Evolutionary conservation across 1,284 basidiomycete species (phyloP), one percentile per base, ranked within the genome.

Genomic region (Xanthoconium separans): DNA sequence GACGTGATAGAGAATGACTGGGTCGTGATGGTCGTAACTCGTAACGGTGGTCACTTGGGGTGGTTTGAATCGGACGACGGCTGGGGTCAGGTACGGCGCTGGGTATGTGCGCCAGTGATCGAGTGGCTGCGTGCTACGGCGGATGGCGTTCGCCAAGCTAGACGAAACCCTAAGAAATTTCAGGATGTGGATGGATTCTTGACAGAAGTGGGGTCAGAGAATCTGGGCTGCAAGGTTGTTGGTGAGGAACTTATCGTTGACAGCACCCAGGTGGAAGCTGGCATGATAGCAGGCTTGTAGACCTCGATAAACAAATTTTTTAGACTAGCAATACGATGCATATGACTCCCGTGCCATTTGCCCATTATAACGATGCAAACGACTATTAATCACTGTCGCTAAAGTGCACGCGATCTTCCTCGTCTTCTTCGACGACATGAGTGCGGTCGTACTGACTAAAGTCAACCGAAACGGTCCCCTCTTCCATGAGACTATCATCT

Each of bases 11-110:
- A 76, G 12, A 90, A 87, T 55, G 73, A 75, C 2, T 83, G 85
- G 68, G 82, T 93, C 12, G 80, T 86, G 11, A 81, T 91, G 65
- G 88, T 80, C 13, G 73, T 91, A 51, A 96, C 96, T 0, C 75
- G 78, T 34, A 78, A 80, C 16, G 96, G 97, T 1, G 97, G 97
- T 0, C 96, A 99, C 74, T 77, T 99, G 16, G 96, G 96, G 31
- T 98, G 93, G 95, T 98, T 96, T 68, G 84, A 89, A 62, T 73
- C 80, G 44, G 74, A 74, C 31, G 75, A 74, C 36, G 58, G 70
- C 42, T 69, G 70, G 55, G 75, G 77, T 34, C 68, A 73, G 54
- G 70, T 83, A 15, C 77, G 78, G 55, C 74, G 89, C 50, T 93
- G 91, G 91, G 77, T 89, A 50, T 79, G 77, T 16, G 75, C 78